A percentile compares a stretch with the other conserved stretches of the same genome.
Conservation (phyloP, 495 filamentous ascomycete species). For the Podospora bellae-mahoneyi region DNA sequence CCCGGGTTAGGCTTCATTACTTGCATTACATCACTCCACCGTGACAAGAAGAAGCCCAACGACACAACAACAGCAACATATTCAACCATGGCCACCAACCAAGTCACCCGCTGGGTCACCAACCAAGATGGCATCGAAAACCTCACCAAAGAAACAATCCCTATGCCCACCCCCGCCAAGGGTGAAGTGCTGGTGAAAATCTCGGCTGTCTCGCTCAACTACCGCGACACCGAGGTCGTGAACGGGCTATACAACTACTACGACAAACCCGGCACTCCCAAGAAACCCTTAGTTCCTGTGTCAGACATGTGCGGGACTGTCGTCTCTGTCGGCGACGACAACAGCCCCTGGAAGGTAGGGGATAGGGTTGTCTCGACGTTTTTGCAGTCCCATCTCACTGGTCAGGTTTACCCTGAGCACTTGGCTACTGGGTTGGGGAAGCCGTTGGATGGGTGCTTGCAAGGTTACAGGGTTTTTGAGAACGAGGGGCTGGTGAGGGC, state of each 20-base stretch:
- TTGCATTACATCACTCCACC: too few relatives aligned
- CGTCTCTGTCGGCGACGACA: background rate
- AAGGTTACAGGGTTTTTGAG: conserved; percentile 32
- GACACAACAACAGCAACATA: too few relatives aligned
- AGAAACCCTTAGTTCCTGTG: background rate
- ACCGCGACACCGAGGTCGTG: background rate
- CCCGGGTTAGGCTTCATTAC: too few relatives aligned
- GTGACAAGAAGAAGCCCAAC: too few relatives aligned
- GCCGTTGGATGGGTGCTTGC: conserved; percentile 27
- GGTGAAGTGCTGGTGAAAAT: background rate
- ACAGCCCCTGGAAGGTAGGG: background rate
- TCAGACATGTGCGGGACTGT: background rate
- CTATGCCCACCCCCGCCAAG: too few relatives aligned
- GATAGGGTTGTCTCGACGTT: background rate
- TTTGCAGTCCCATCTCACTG: too few relatives aligned
- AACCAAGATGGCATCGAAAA: too few relatives aligned
- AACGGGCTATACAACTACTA: background rate
- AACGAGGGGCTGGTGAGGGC: conserved; percentile 28
- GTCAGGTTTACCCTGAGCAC: too few relatives aligned
- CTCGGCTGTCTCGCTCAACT: background rate
- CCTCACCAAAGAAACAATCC: too few relatives aligned
- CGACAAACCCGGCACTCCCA: background rate
- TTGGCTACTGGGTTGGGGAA: too few relatives aligned
- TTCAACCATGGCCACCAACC: too few relatives aligned
- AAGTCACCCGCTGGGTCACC: too few relatives aligned